Evolutionary conservation across 2,329 filamentous ascomycete genomes (phyloP), one percentile per base, ranked within the genome.

Genomic region (Colletotrichum costaricense): DNA sequence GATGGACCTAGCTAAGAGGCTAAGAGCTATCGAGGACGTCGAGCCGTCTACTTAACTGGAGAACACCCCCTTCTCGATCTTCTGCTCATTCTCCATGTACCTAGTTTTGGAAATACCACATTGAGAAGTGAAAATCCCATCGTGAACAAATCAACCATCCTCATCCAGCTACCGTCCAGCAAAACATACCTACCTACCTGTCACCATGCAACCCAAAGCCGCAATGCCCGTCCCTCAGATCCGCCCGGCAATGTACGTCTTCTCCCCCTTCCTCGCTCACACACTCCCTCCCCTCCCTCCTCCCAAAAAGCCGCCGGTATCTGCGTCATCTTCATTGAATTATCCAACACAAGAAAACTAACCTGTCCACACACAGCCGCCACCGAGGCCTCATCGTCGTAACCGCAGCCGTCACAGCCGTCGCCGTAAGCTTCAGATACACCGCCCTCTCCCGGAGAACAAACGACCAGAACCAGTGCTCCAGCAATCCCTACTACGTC

Each of bases 401-500:
- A 70, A 79, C 82, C 69, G 74, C 80, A 42, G 76, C 80, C 54
- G 76, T 78, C 24, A 77, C 81, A 16, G 79, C 78, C 59, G 72
- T 80, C 33, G 72, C 78, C 63, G 72, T 74, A 16, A 78, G 77
- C 64, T 79, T 81, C 75, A 78, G 75, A 55, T 85, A 84, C 78
- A 78, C 82, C 54, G 80, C 84, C 38, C 74, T 78, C 35, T 79
- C 80, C 4, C 75, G 86, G 33, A 79, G 78, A 52, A 79, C 80
- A 68, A 87, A 87, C 80, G 86, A 88, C 76, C 72, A 79, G 38
- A 82, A 82, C 52, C 85, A 87, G 80, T 81, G 81, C 77, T 80
- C 78, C 35, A 75, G 76, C 69, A 78, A 79, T 49, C 77, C 78
- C 5, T 81, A 84, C 63, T 86, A 88, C 78, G 87, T 89, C 68